Evolutionary conservation across 257 asterid genomes (phyloP), one percentile per base, ranked within the genome.

Genomic region (Leonotis leonurus): DNA sequence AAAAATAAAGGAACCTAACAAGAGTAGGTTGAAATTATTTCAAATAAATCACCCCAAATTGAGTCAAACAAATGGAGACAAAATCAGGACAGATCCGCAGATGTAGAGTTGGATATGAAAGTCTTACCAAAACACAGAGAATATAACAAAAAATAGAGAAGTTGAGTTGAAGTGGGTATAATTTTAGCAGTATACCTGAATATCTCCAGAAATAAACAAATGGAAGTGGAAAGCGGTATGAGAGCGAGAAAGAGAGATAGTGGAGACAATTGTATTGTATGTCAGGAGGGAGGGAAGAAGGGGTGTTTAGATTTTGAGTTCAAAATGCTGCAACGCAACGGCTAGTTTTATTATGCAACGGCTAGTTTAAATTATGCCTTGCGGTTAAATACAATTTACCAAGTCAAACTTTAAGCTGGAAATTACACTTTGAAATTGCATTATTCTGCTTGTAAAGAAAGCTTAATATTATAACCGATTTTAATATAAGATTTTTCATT

Each of bases 261-360:
- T n/a, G n/a, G n/a, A n/a, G n/a, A n/a, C n/a, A n/a, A n/a, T n/a
- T n/a, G n/a, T n/a, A n/a, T n/a, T n/a, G n/a, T n/a, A n/a, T n/a
- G n/a, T n/a, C n/a, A n/a, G n/a, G n/a, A n/a, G n/a, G 22, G 55
- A 40, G 70, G n/a, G n/a, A n/a, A 20, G 13, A 53, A 26, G 5
- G 25, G 56, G 25, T 14, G 49, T 56, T 32, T 56, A 26, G 57
- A 56, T 8, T 55, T 67, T 56, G 72, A 56, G 72, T 67, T 56
- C 33, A 33, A 56, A 36, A n/a, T n/a, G n/a, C n/a, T n/a, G n/a
- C n/a, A n/a, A 22, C 21, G 41, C 51, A 67, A 67, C 72, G 72
- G 72, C 65, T 67, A 67, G 51, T 67, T 67, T 44, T 22, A 21
- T 35, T 1, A 39, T 43, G 52, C 50, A 67, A 67, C 72, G 72